These are phyloP conservation scores for Trichoderma sp. DNA, from an alignment of 2,329 filamentous ascomycete genomes.

Conservation along the genomic window DNA sequence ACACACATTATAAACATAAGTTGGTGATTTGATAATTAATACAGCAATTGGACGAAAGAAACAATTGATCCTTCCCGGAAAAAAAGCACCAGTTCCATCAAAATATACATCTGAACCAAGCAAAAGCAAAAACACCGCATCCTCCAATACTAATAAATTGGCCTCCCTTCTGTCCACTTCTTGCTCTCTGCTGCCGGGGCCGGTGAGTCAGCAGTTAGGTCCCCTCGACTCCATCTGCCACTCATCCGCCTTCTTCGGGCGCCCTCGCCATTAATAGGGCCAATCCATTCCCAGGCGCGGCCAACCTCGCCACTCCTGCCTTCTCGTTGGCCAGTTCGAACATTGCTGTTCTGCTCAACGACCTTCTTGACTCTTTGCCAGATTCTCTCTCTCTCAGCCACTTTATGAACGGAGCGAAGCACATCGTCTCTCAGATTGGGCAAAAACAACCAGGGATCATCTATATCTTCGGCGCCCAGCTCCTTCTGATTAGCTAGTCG, in stretches of 20 bases:
- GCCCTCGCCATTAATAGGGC: conserved; percentile 54
- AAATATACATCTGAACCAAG: neutral
- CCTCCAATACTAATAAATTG: conserved; percentile 41
- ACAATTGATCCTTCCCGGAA: neutral
- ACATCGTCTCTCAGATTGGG: conserved; percentile 92
- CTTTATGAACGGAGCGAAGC: conserved; percentile 76
- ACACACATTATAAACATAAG: conserved; percentile 25
- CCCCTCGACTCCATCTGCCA: conserved; percentile 49
- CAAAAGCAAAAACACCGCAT: neutral
- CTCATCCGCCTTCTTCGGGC: conserved; percentile 53
- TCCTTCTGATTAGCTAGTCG: conserved; percentile 83
- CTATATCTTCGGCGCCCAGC: conserved; percentile 67
- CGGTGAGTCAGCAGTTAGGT: conserved; percentile 45
- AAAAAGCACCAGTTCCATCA: neutral
- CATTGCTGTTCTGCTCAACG: conserved; percentile 92
- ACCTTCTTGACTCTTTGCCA: conserved; percentile 84
- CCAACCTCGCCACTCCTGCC: conserved; percentile 67
- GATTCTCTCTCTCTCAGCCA: conserved; percentile 74
- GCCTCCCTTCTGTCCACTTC: conserved; percentile 50
- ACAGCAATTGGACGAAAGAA: conserved; percentile 19
- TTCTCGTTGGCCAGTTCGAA: conserved; percentile 74
- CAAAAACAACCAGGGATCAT: conserved; percentile 82
- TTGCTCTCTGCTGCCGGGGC: conserved; percentile 34
- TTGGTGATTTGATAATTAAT: conserved; percentile 20
- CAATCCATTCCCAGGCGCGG: conserved; percentile 72